Base-by-base conservation (phyloP, 176 grass and related monocot species). In the Bothriochloa decipiens region DNA sequence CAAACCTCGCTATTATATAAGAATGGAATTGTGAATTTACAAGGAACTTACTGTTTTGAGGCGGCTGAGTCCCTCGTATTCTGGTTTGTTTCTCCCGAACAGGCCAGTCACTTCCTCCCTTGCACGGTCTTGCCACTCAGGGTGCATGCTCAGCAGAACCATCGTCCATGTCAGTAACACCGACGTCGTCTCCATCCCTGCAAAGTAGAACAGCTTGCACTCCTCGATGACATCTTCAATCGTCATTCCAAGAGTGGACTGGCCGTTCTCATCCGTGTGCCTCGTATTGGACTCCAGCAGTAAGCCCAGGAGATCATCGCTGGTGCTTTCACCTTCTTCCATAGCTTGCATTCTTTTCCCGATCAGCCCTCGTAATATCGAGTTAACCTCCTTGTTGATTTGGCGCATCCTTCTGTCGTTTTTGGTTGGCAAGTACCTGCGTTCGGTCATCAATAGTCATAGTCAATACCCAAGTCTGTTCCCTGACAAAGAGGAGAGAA, bases 181-280 rank as follows among this genome's bases (percentile, higher is more conserved):
- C 0, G 88, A 89, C 18, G 93, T 92, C 5, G 93, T 95, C 83
- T 95, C 93, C 72, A 89, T 87, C 46, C 93, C 93, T 18, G 93
- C 91, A 20, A 95, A 87, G 77, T 95, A 95, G 75, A 92, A 95
- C 42, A 91, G 9, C 75, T 92, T 95, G 81, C 93, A 95, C 72
- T 95, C 93, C 63, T 88, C 93, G 7, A 95, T 83, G 40, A 95
- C 81, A 11, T 92, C 92, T 33, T 94, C 76, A 13, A 68, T 89
- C 1, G 83, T 91, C 89, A 94, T 87, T 36, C 88, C 85, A 26
- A 50, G 64, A 45, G 62, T 82, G 32, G 86, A 79, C 7, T 80
- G 76, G 4, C 74, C 88, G 6, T 87, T 45, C 17, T 83, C 88
- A 7, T 84, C 84, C 0, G n/a, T 4, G 35, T 83, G 18, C 7